phyloP scores from a whole-genome alignment of 2,329 filamentous ascomycete genomes.

The Epichloe sp. region DNA sequence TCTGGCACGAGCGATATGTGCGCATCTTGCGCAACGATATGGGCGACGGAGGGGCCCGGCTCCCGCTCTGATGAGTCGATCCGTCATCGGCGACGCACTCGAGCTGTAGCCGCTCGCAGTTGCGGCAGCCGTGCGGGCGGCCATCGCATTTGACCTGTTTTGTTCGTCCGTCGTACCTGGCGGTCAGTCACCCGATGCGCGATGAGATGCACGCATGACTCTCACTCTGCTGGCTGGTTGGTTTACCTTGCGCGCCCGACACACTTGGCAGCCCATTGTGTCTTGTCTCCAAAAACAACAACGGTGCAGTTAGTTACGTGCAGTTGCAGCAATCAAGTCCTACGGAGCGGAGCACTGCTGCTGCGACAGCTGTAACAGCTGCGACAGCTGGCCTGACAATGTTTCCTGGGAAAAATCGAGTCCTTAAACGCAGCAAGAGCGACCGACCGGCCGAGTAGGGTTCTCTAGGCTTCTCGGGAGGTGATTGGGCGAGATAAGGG shows the following conservation, averaged over 20 bases:
- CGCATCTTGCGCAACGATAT: slow-evolving; percentile 24
- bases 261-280: slow-evolving; percentile 27
- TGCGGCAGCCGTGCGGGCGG: slow-evolving; percentile 28
- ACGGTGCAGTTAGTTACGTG: not conserved
- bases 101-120: slow-evolving; percentile 29
- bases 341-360: too few species aligned
- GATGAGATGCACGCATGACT: not conserved
- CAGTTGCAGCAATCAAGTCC: not conserved
- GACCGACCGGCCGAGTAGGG: slow-evolving; percentile 5
- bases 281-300: slow-evolving; percentile 5
- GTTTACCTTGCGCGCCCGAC: slow-evolving; percentile 26
- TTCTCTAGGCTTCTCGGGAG: not conserved
- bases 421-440: not conserved
- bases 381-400: not conserved
- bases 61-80: slow-evolving; percentile 12
- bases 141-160: slow-evolving; percentile 28
- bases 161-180: too few species aligned
- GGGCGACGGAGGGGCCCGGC: slow-evolving; percentile 15
- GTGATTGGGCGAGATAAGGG: slow-evolving; percentile 2
- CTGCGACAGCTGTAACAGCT: too few species aligned
- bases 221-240: too few species aligned
- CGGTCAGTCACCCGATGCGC: too few species aligned
- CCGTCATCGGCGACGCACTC: slow-evolving; percentile 26
- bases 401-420: not conserved
- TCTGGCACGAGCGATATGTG: slow-evolving; percentile 27